These are phyloP conservation scores for Acanthamoeba divionensis DNA, from an alignment of 208 protist genomes.

Conservation along the genomic window DNA sequence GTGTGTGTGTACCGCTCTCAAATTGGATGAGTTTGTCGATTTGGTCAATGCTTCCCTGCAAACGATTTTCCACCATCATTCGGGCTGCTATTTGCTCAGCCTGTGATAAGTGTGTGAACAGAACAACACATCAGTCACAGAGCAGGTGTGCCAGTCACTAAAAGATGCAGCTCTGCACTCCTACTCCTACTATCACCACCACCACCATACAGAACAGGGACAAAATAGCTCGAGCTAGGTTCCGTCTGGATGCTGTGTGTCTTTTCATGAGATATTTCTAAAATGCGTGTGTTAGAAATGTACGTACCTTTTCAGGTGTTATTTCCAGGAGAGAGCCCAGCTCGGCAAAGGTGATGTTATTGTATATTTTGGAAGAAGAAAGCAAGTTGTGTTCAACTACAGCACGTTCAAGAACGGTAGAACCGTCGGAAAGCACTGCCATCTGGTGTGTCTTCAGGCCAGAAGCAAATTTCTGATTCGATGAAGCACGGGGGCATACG, in stretches of 20 bases:
- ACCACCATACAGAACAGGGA: no score
- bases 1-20: constrained; percentile 59
- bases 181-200: no score
- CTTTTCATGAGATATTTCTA: background rate
- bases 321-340: constrained; percentile 87
- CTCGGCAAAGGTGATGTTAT: constrained; percentile 89
- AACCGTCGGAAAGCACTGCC: constrained; percentile 66
- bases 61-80: constrained; percentile 88
- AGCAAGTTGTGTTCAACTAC: constrained; percentile 92
- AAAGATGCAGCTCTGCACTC: no score
- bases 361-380: constrained; percentile 86
- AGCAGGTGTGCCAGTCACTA: background rate
- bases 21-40: constrained; percentile 82
- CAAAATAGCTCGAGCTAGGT: no score
- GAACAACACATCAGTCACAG: background rate
- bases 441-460: constrained; percentile 70
- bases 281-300: background rate
- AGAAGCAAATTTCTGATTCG: constrained; percentile 61
- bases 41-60: constrained; percentile 84
- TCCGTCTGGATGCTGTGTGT: no score
- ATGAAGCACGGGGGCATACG: background rate
- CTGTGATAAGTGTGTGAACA: constrained; percentile 38
- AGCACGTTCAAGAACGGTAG: constrained; percentile 72
- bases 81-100: constrained; percentile 84
- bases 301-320: constrained; percentile 49